These are phyloP conservation scores for Didymella keratinophila DNA, from an alignment of 2,329 filamentous ascomycete species.

Conservation along the genomic window DNA sequence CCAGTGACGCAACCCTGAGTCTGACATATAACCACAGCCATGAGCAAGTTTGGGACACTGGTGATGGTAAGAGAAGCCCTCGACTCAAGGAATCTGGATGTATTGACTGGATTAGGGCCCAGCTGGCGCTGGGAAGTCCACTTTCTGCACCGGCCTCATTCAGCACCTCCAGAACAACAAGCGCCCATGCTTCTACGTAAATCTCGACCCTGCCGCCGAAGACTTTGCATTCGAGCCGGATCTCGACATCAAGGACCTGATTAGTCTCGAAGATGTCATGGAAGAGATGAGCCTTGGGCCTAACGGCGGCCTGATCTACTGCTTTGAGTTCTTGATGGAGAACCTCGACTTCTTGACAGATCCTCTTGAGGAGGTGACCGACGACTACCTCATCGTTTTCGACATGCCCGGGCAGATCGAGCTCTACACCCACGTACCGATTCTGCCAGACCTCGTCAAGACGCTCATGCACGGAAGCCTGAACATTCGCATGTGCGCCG, in stretches of 20 bases:
- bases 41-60: slow-evolving; percentile 94
- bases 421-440: slow-evolving; percentile 95
- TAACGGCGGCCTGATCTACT: slow-evolving; percentile 93
- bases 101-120: slow-evolving; percentile 65
- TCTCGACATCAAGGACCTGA: slow-evolving; percentile 93
- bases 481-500: slow-evolving; percentile 90
- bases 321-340: slow-evolving; percentile 94
- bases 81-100: not conserved
- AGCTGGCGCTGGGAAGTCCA: slow-evolving; percentile 95
- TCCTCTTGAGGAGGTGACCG: slow-evolving; percentile 82
- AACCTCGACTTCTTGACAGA: slow-evolving; percentile 93
- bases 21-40: slow-evolving; percentile 52
- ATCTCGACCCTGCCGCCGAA: slow-evolving; percentile 96
- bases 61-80: slow-evolving; percentile 70
- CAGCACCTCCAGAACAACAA: slow-evolving; percentile 89
- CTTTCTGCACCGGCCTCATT: slow-evolving; percentile 92
- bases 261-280: slow-evolving; percentile 95
- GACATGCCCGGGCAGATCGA: slow-evolving; percentile 99
- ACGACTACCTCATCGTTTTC: slow-evolving; percentile 97
- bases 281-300: slow-evolving; percentile 90
- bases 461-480: slow-evolving; percentile 83
- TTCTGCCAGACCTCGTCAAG: slow-evolving; percentile 83
- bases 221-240: slow-evolving; percentile 90
- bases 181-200: slow-evolving; percentile 96
- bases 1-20: slow-evolving; percentile 14